Evolutionary conservation across 768 basidiomycete genomes (phyloP), one percentile per base, ranked within the genome.

Genomic region (Hemileccinum rubropunctum): DNA sequence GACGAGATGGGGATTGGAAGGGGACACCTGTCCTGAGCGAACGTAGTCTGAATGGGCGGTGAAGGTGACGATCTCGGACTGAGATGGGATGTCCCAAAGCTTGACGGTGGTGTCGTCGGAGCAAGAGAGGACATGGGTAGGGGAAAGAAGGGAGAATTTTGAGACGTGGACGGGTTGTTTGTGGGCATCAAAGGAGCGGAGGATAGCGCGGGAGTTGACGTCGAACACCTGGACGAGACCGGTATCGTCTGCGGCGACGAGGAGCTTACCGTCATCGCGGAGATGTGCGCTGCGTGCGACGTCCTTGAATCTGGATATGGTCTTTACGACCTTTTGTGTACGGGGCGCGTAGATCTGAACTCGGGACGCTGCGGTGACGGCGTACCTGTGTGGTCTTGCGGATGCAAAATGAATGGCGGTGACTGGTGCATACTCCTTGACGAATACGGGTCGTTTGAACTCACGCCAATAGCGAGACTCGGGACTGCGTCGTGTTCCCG

Each of bases 121-220:
- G 61, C 92, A 95, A 4, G 97, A 95, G 26, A 98, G 78, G 45
- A 98, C 74, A 58, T 92, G 89, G 0, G 91, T 90, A 2, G 88
- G 85, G 13, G 82, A 76, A 47, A 87, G 76, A 3, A 84, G 69
- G 1, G 95, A 98, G 67, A 98, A 99, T 57, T 88, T 90, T 6
- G 93, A 84, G 52, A 95, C 88, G 71, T 98, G 94, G 0, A 97
- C 93, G 27, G 97, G 94, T 60, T 97, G 95, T 62, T 95, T 94
- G 71, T 98, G 95, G 2, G 87, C 83, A 58, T 94, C 89, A 45
- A 99, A 78, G 0, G 92, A 89, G 48, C 97, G 84, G 51, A 99
- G 79, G 58, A 99, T 91, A 13, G 95, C 95, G 32, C 97, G 79
- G 17, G 90, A 94, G 62, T 84, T 89, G 49, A 95, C 82, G 71